Conservation (phyloP, 495 filamentous ascomycete species). For the Podospora didyma region DNA sequence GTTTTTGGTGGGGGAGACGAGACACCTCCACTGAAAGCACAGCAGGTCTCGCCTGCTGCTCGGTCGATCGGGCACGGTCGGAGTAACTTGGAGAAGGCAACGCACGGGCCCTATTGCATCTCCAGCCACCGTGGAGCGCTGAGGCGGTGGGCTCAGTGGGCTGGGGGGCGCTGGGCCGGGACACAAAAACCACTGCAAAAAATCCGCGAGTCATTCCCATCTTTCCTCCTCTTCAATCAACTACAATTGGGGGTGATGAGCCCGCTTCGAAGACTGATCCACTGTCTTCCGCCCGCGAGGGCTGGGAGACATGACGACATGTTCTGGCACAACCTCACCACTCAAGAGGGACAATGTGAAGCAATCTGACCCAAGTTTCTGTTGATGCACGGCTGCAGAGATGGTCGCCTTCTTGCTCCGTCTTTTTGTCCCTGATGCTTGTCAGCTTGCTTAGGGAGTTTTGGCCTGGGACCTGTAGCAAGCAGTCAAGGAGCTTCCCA, state of each 20-base stretch:
- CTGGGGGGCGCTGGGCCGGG: no score
- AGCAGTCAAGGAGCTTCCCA: no score
- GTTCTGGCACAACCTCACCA: conserved; percentile 55
- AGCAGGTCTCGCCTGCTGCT: no score
- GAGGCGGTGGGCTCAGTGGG: no score
- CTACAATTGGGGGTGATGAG: conserved; percentile 57
- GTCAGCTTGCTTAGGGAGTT: not conserved
- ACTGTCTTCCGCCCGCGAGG: conserved; percentile 30
- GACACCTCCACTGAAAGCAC: no score
- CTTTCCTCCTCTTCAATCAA: conserved; percentile 45
- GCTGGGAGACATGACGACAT: conserved; percentile 49
- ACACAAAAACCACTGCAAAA: not conserved
- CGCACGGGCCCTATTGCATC: no score
- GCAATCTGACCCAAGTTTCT: conserved; percentile 49
- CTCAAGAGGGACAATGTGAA: conserved; percentile 52
- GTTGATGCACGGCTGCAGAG: conserved; percentile 28
- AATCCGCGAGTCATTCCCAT: conserved; percentile 6
- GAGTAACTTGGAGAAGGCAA: no score
- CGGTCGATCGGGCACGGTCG: no score
- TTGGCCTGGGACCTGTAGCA: no score
- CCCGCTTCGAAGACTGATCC: conserved; percentile 37
- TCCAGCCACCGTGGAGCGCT: no score
- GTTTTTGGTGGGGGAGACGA: no score
- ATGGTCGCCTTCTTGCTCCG: conserved; percentile 9
- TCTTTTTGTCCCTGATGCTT: conserved; percentile 1